phyloP scores from a whole-genome alignment of 768 basidiomycete species.

The Trametes cubensis region DNA sequence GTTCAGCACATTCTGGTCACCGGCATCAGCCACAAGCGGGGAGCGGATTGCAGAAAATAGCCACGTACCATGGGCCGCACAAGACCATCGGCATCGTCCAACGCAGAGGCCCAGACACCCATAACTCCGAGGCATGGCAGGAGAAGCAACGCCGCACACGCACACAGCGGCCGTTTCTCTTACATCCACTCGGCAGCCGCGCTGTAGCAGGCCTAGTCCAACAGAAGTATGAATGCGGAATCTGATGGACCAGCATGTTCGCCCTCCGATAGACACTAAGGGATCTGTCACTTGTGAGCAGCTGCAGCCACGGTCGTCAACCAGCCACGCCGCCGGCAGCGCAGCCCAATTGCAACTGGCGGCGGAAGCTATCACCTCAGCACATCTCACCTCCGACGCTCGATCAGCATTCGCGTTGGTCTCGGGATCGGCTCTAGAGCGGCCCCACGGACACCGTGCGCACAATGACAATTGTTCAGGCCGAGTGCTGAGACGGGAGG shows the following conservation, averaged over 20 bases:
- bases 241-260: neutral
- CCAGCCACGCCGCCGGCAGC: no score
- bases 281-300: neutral
- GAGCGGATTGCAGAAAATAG: neutral
- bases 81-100: neutral
- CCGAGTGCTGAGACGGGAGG: neutral
- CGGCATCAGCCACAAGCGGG: neutral
- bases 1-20: neutral
- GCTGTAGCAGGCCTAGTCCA: neutral
- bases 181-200: neutral
- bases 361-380: no score
- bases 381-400: no score
- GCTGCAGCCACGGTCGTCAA: no score
- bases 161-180: neutral
- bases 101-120: neutral
- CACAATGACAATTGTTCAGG: no score
- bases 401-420: no score
- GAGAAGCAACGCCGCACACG: neutral
- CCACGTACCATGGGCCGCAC: neutral
- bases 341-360: no score
- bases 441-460: no score
- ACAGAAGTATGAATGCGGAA: constrained; percentile 9
- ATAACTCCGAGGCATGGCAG: constrained; percentile 1
- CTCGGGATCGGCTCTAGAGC: no score
- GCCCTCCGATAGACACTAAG: neutral